Evolutionary conservation across 1,284 basidiomycete species (phyloP), one percentile per base, ranked within the genome.

Genomic region (Cutaneotrichosporon cavernicola): DNA sequence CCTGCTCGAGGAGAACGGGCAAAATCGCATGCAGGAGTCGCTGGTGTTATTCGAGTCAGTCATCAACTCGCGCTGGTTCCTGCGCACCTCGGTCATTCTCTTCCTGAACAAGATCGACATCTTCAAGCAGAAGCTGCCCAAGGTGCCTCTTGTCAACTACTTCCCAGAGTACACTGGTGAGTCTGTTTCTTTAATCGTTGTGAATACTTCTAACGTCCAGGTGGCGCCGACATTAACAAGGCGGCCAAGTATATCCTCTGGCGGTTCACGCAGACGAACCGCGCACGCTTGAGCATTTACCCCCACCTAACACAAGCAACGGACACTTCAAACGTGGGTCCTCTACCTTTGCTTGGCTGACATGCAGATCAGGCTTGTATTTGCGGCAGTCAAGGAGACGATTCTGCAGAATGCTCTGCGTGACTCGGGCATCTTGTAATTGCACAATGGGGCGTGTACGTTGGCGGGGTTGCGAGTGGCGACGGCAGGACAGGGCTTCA

Each of bases 61-160:
- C 43, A 94, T 97, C 83, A 98, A 98, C 82, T 93, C 92, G n/a
- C 83, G 92, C 56, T 98, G 96, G 96, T 99, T 99, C 84, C 81
- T 92, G 32, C 86, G 92, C 57, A 95, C 92, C 16, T 92, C 90
- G 0, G 91, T 97, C 65, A 96, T 98, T 70, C 80, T 97, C 18
- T 95, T 96, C 83, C 79, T 97, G 61, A 97, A 96, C 82, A 97
- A 97, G 85, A 95, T 95, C 62, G 94, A 97, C 73, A 89, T 97
- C 3, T 97, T 97, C 85, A 95, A 94, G 84, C 86, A 84, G 71
- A 98, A 97, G 80, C 83, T 97, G 32, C 90, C 91, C 5, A 94
- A 92, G 84, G 80, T 83, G 8, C 94, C 94, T 4, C 82, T 98
- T 18, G 90, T 94, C 62, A 85, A 86, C 65, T 96, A 92, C 80